Evolutionary conservation across 805 yeast genomes (phyloP), one percentile per base, ranked within the genome.

Genomic region (Candida golubevii): DNA sequence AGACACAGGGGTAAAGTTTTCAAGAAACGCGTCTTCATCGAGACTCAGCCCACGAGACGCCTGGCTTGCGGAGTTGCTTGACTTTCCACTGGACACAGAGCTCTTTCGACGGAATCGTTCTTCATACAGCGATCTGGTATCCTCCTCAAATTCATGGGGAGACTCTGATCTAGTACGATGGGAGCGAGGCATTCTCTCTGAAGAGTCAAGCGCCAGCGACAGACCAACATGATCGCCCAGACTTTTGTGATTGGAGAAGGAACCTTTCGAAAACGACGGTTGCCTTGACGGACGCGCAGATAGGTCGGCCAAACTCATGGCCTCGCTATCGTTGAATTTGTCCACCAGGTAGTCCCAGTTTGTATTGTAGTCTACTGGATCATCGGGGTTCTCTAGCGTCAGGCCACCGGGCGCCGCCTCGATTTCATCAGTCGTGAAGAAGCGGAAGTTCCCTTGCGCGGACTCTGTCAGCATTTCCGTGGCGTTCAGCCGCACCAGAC

Each of bases 371-470:
- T 85, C 93, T 18, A 85, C 77, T 0, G 77, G 75, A 29, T 74
- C 71, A 29, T 65, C 69, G 1, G 75, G 72, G 53, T 78, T 75
- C 49, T 82, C 86, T 53, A 83, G 60, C 2, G 91, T 83, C 1
- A 97, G 86, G 1, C 91, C 75, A 38, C 97, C 97, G 42, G 86
- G 93, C 0, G 98, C 97, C 40, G 76, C 72, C 56, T 85, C 90
- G 37, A 91, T 83, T 53, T 88, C 93, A 44, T 85, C 88, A 4
- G 84, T 72, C 9, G 91, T 80, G 64, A 91, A 91, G 61, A 90
- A 91, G 48, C 80, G 77, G 67, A 93, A 91, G 44, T 82, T 71
- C 9, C 43, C 47, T 30, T 38, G 44, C 33, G 57, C 61, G 7
- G 67, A 60, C 38, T 68, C 73, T 26, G 58, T 47, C 7, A 76